Percentiles rank a stretch among this genome's conserved stretches.
Evolutionary conservation across 108 stramenopile species (phyloP).

Genomic region (Cyclotella cryptica): DNA sequence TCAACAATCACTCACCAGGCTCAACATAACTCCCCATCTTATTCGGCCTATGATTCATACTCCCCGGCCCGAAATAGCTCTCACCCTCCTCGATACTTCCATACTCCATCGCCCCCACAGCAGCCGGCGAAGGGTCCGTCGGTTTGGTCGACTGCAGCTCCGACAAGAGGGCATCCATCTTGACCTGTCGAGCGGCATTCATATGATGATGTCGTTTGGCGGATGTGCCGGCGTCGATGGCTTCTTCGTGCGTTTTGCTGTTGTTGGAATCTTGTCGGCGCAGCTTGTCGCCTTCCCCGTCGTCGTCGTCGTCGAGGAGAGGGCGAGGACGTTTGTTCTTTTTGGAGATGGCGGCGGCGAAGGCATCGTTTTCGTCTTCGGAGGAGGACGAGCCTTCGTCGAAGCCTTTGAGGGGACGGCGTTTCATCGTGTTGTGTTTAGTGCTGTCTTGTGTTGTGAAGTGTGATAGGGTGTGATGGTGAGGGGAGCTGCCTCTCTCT

Average conservation of each 20-base stretch:
- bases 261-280: not conserved
- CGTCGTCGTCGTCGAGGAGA: not conserved
- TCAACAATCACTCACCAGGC: slow-evolving; percentile 25
- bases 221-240: slow-evolving; percentile 13
- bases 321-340: slow-evolving; percentile 18
- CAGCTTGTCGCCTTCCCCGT: not conserved
- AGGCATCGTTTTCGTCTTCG: slow-evolving; percentile 42
- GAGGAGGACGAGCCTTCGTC: slow-evolving; percentile 26
- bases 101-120: slow-evolving; percentile 24
- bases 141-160: slow-evolving; percentile 71
- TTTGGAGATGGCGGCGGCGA: slow-evolving; percentile 39
- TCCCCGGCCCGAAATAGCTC: slow-evolving; percentile 13
- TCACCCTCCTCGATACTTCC: slow-evolving; percentile 28
- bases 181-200: slow-evolving; percentile 60
- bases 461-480: too few species aligned
- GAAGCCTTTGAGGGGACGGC: slow-evolving; percentile 40
- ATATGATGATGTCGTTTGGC: slow-evolving; percentile 55
- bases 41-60: slow-evolving; percentile 45
- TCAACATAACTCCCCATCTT: slow-evolving; percentile 81
- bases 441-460: not conserved
- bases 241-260: slow-evolving; percentile 1
- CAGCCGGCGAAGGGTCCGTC: slow-evolving; percentile 20
- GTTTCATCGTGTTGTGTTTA: not conserved
- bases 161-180: slow-evolving; percentile 82
- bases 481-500: too few species aligned